These are phyloP conservation scores for Stevia rebaudiana DNA, from an alignment of 140 eudicot genomes.

Conservation along the genomic window DNA sequence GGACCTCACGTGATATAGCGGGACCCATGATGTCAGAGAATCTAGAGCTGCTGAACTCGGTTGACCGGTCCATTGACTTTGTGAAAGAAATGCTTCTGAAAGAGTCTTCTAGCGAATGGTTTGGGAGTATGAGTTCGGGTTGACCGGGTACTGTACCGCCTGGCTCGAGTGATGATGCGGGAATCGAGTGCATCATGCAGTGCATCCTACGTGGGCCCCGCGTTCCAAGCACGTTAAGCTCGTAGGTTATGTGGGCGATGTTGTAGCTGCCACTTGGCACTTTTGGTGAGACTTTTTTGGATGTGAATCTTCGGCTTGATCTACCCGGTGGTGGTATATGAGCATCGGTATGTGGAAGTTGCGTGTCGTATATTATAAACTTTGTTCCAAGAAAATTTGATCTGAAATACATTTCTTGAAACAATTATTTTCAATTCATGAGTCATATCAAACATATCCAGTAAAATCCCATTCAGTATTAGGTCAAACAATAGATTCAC, in stretches of 20 bases:
- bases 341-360: conserved; percentile 55
- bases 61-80: conserved; percentile 61
- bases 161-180: conserved; percentile 60
- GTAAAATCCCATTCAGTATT: too few relatives aligned
- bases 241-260: conserved; percentile 77
- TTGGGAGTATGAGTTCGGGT: conserved; percentile 72
- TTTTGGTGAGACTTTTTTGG: conserved; percentile 83
- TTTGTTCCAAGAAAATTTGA: conserved; percentile 95
- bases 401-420: conserved; percentile 31
- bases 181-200: conserved; percentile 79
- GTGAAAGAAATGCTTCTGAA: conserved; percentile 82
- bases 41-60: conserved; percentile 68
- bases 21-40: conserved; percentile 49
- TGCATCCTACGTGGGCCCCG: conserved; percentile 90
- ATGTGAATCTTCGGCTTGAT: conserved; percentile 65
- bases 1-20: conserved; percentile 27
- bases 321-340: conserved; percentile 51
- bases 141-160: conserved; percentile 79
- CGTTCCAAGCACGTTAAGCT: conserved; percentile 78
- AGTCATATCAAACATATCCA: not conserved
- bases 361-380: conserved; percentile 84
- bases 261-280: conserved; percentile 77
- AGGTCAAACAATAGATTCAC: too few relatives aligned
- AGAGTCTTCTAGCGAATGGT: conserved; percentile 63
- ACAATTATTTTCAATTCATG: not conserved